phyloP scores from a whole-genome alignment of 176 grass and related monocot species.

The Phragmites australis region DNA sequence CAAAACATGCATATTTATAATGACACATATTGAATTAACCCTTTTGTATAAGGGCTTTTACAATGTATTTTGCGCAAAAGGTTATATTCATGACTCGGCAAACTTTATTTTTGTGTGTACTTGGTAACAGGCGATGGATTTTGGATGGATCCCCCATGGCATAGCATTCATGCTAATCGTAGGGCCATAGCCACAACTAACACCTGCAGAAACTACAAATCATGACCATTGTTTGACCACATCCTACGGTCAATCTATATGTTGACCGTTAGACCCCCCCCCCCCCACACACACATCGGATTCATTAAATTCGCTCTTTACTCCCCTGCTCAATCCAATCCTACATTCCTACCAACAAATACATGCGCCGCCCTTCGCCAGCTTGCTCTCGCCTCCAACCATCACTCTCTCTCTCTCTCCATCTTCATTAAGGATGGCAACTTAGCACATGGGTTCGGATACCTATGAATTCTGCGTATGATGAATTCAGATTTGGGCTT shows the following conservation, averaged over 20 bases:
- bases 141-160: too few species aligned
- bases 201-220: background rate
- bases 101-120: too few species aligned
- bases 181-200: background rate
- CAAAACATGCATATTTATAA: too few species aligned
- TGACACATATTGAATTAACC: too few species aligned
- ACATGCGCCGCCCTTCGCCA: background rate
- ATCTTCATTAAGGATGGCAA: too few species aligned
- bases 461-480: too few species aligned
- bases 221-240: background rate
- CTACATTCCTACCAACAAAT: slow-evolving; percentile 4
- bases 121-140: too few species aligned
- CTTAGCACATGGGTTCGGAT: too few species aligned
- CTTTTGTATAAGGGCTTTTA: too few species aligned
- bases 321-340: background rate
- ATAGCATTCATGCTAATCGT: background rate
- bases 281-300: background rate
- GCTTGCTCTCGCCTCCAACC: slow-evolving; percentile 11
- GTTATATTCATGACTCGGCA: too few species aligned
- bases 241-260: background rate
- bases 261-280: background rate
- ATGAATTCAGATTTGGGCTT: too few species aligned
- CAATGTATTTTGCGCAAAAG: too few species aligned
- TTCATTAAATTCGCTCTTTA: background rate
- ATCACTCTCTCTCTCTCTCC: background rate